phyloP scores from a whole-genome alignment of 192 early-diverging fungal genomes.

The Rhizoclosmatium sp. region DNA sequence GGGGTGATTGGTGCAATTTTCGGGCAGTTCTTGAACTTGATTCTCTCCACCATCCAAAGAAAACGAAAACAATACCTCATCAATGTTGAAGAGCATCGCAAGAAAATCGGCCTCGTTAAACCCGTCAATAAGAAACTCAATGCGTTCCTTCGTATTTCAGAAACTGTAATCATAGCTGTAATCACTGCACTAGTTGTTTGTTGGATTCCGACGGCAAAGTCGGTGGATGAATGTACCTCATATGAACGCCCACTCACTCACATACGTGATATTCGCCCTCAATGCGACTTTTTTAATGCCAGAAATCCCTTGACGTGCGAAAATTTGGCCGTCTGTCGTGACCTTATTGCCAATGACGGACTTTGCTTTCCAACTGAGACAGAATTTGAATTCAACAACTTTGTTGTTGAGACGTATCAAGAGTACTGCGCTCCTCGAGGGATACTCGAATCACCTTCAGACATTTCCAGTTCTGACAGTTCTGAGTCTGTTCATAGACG shows the following conservation, averaged over 20 bases:
- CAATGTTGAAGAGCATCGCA: slow-evolving; percentile 4
- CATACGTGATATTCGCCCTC: not conserved
- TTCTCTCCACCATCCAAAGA: slow-evolving; percentile 41
- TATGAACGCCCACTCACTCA: slow-evolving; percentile 10
- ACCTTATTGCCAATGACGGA: not conserved
- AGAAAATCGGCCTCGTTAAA: not conserved
- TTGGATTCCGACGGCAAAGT: slow-evolving; percentile 28
- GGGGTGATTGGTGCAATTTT: slow-evolving; percentile 38
- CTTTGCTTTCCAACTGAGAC: slow-evolving; percentile 5
- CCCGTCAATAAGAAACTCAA: slow-evolving; percentile 16
- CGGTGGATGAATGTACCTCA: slow-evolving; percentile 34
- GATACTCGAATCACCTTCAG: too few relatives aligned
- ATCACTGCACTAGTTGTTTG: slow-evolving; percentile 45
- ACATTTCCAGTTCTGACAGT: not conserved
- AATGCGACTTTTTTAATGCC: slow-evolving; percentile 12
- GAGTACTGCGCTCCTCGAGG: not conserved
- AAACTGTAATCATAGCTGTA: slow-evolving; percentile 39
- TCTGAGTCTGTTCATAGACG: not conserved
- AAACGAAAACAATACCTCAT: slow-evolving; percentile 35
- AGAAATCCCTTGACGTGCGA: not conserved
- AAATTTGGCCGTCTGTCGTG: slow-evolving; percentile 1
- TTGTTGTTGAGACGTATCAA: slow-evolving; percentile 11
- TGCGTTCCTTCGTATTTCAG: slow-evolving; percentile 26
- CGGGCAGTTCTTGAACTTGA: slow-evolving; percentile 44
- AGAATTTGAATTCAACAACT: not conserved